A percentile compares a stretch with the other conserved stretches of the same genome.
These are phyloP conservation scores for Ceratocystis alfenasii DNA, from an alignment of 2,329 filamentous ascomycete species.

Conservation along the genomic window DNA sequence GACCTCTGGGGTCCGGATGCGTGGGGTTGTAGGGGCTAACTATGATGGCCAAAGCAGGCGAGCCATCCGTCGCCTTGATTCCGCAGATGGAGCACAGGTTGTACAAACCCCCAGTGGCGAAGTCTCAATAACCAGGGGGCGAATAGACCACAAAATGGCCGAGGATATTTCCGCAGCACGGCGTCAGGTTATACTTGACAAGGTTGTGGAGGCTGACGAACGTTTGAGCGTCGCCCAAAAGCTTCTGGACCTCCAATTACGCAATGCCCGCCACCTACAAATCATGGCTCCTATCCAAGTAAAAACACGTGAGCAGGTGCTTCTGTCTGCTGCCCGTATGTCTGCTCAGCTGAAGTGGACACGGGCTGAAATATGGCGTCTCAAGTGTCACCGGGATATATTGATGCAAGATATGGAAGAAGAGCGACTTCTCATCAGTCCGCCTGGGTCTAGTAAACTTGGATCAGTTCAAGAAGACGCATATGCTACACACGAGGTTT, in stretches of 20 bases:
- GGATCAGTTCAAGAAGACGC: conserved; percentile 17
- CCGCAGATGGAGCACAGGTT: conserved; percentile 45
- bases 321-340: conserved; percentile 73
- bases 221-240: conserved; percentile 61
- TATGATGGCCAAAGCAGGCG: conserved; percentile 72
- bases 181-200: conserved; percentile 68
- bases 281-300: conserved; percentile 81
- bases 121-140: conserved; percentile 58
- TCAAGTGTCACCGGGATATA: conserved; percentile 84
- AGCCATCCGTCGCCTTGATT: conserved; percentile 59
- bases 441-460: background rate
- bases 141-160: conserved; percentile 69
- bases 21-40: conserved; percentile 70
- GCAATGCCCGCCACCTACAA: conserved; percentile 82
- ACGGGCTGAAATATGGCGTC: conserved; percentile 84
- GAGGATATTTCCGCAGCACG: conserved; percentile 76
- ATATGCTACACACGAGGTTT: background rate
- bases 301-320: conserved; percentile 75
- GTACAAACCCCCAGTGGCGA: conserved; percentile 62
- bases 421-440: conserved; percentile 35
- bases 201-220: conserved; percentile 72
- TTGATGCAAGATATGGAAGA: conserved; percentile 75
- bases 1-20: conserved; percentile 80
- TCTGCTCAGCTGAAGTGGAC: conserved; percentile 86
- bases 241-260: conserved; percentile 67